These are phyloP conservation scores for Suillus subaureus DNA, from an alignment of 768 basidiomycete genomes.

Conservation along the genomic window DNA sequence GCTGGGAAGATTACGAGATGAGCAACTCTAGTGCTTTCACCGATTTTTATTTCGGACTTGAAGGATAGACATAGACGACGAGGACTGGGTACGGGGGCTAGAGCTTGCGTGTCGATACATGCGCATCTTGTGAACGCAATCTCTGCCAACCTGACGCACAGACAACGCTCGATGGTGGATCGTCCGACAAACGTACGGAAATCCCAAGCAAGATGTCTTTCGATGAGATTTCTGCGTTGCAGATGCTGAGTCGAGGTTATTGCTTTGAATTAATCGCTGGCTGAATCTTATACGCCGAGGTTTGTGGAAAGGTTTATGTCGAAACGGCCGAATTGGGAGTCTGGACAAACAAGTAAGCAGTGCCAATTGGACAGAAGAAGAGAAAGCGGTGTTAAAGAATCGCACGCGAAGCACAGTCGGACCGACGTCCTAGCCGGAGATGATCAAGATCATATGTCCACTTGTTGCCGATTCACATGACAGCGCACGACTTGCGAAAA, in stretches of 20 bases:
- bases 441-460: neutral
- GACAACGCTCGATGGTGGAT: slow-evolving; percentile 33
- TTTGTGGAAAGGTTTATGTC: slow-evolving; percentile 22
- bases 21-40: slow-evolving; percentile 48
- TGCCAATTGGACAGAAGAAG: neutral
- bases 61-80: slow-evolving; percentile 54
- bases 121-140: slow-evolving; percentile 21
- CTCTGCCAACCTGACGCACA: slow-evolving; percentile 33
- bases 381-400: neutral
- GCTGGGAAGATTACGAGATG: slow-evolving; percentile 48
- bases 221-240: slow-evolving; percentile 41
- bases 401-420: neutral
- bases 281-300: slow-evolving; percentile 23
- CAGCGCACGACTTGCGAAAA: neutral
- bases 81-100: slow-evolving; percentile 46
- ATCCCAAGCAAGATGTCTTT: slow-evolving; percentile 53
- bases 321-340: slow-evolving; percentile 33
- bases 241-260: slow-evolving; percentile 28
- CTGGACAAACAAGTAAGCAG: neutral
- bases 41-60: slow-evolving; percentile 48
- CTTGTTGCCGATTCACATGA: neutral
- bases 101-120: slow-evolving; percentile 21
- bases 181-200: slow-evolving; percentile 46
- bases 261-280: slow-evolving; percentile 28
- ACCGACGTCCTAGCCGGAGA: neutral